These are phyloP conservation scores for Trichoderma endophyticum DNA, from an alignment of 2,329 filamentous ascomycete genomes.

Conservation along the genomic window DNA sequence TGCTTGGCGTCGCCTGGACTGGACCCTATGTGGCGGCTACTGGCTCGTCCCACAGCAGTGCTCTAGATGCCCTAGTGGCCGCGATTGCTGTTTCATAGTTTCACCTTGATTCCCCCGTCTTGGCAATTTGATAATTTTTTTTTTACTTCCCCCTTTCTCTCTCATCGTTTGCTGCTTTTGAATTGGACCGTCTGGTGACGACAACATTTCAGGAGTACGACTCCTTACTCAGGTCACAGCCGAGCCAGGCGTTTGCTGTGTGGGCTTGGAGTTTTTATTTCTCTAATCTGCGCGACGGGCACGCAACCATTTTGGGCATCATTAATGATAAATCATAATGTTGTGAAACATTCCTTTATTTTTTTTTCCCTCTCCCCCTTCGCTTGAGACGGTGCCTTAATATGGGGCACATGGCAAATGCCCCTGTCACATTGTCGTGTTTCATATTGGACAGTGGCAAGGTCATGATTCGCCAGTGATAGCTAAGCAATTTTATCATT, in stretches of 20 bases:
- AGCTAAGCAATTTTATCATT: conserved; percentile 12
- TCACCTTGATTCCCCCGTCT: background rate
- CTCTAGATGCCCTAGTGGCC: conserved; percentile 64
- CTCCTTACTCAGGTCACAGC: conserved; percentile 1
- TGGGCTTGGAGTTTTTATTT: conserved; percentile 2
- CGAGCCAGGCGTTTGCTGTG: conserved; percentile 17
- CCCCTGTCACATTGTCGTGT: conserved; percentile 9
- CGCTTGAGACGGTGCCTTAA: conserved; percentile 8
- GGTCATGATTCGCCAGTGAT: conserved; percentile 13
- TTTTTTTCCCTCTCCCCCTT: background rate
- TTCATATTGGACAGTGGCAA: conserved; percentile 12
- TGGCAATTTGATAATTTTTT: background rate
- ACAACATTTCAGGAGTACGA: background rate
- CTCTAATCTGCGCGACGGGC: background rate
- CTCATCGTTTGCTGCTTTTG: conserved; percentile 5
- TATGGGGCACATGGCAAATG: conserved; percentile 8
- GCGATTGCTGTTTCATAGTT: conserved; percentile 44
- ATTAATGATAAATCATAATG: conserved; percentile 16
- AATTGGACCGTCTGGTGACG: conserved; percentile 10
- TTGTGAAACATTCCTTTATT: conserved; percentile 4
- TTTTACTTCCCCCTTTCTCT: background rate
- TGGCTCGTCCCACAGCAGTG: conserved; percentile 61
- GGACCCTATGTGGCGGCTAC: conserved; percentile 53
- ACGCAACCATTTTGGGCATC: conserved; percentile 5
- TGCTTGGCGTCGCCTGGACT: conserved; percentile 62